These are phyloP conservation scores for Stipa capillata DNA, from an alignment of 176 grass and related monocot genomes.

Conservation along the genomic window DNA sequence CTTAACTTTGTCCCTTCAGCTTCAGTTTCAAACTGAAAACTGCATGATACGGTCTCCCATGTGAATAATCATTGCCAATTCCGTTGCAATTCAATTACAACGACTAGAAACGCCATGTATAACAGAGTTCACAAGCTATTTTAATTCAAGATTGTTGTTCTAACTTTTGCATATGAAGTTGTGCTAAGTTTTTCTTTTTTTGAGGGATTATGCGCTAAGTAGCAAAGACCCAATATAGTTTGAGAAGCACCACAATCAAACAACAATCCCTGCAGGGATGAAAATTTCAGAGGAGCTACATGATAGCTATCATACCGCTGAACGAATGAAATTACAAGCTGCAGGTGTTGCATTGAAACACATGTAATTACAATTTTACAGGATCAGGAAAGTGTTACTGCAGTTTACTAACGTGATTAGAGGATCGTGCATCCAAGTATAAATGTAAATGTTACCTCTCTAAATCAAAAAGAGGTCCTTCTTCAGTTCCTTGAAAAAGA, in stretches of 20 bases:
- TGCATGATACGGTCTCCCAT: constrained; percentile 17
- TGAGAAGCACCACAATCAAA: not conserved
- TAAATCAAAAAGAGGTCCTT: constrained; percentile 88
- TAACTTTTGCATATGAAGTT: too few relatives aligned
- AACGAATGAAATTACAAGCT: not conserved
- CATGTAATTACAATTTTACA: not conserved
- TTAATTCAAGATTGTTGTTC: not conserved
- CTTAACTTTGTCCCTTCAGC: constrained; percentile 57
- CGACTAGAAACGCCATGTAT: not conserved
- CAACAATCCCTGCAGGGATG: not conserved
- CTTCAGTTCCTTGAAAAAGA: constrained; percentile 92
- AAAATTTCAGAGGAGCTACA: not conserved
- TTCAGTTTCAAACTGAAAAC: constrained; percentile 90
- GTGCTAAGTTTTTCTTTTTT: too few relatives aligned
- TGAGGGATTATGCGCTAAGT: not conserved
- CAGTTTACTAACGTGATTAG: not conserved
- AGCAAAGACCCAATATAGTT: not conserved
- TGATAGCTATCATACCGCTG: not conserved
- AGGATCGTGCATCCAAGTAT: not conserved
- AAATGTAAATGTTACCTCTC: constrained; percentile 56
- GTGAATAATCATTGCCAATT: not conserved
- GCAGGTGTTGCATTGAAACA: not conserved
- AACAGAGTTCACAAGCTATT: not conserved
- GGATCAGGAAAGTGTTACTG: not conserved
- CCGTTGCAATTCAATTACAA: not conserved